Evolutionary conservation across 1,284 basidiomycete genomes (phyloP).

Genomic region (Moesziomyces aphidis): DNA sequence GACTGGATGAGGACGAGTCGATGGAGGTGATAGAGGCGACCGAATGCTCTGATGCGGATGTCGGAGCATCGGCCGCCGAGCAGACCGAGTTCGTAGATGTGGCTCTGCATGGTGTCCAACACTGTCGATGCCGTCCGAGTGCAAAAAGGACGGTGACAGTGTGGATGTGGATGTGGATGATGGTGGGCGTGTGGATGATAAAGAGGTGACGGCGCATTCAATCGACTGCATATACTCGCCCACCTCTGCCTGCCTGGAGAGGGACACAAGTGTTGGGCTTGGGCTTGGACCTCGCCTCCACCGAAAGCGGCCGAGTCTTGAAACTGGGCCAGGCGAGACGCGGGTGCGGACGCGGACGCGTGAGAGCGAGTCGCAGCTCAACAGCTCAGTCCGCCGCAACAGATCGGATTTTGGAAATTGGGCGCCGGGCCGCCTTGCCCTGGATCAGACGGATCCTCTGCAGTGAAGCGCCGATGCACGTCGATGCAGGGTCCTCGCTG

Average conservation of each 20-base stretch:
- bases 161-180: too few species aligned
- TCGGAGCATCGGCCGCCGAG: conserved; percentile 53
- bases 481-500: conserved; percentile 19
- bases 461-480: conserved; percentile 2
- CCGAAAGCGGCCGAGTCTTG: not conserved
- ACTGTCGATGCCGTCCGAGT: not conserved
- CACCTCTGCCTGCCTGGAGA: too few species aligned
- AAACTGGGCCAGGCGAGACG: not conserved
- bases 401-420: not conserved
- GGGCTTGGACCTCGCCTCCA: not conserved
- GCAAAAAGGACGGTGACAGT: too few species aligned
- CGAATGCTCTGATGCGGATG: conserved; percentile 54
- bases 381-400: not conserved
- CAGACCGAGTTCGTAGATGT: conserved; percentile 50
- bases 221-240: too few species aligned
- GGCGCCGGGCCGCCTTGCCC: too few species aligned
- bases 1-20: conserved; percentile 61
- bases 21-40: conserved; percentile 56
- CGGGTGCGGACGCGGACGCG: not conserved
- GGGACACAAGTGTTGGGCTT: not conserved
- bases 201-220: too few species aligned
- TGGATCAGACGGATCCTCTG: too few species aligned
- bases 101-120: conserved; percentile 31
- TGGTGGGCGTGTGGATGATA: too few species aligned
- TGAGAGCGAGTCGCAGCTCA: not conserved